A percentile compares a stretch with the other conserved stretches of the same genome.
phyloP scores from a whole-genome alignment of 495 filamentous ascomycete species.

The Acidomyces sp. region DNA sequence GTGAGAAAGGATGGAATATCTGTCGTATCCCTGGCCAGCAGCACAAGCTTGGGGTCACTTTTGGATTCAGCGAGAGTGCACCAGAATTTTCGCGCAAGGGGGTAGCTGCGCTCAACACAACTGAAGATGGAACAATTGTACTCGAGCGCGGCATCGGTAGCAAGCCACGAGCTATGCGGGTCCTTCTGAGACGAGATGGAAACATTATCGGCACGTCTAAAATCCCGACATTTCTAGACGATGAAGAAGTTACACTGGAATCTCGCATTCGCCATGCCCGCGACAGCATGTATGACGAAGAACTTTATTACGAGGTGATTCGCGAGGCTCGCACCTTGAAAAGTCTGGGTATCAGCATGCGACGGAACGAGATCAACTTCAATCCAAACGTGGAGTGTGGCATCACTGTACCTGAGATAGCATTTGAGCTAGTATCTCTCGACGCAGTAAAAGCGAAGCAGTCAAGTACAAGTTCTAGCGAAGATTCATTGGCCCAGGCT shows the following conservation, averaged over 20 bases:
- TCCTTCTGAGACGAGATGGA: slow-evolving; percentile 38
- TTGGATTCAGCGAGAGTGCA: slow-evolving; percentile 71
- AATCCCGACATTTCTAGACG: slow-evolving; percentile 28
- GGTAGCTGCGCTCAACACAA: slow-evolving; percentile 59
- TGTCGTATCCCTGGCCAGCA: slow-evolving; percentile 51
- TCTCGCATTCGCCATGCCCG: slow-evolving; percentile 65
- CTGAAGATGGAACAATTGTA: slow-evolving; percentile 57
- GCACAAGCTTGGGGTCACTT: slow-evolving; percentile 68
- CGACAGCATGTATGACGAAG: slow-evolving; percentile 79
- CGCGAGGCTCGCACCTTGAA: slow-evolving; percentile 62
- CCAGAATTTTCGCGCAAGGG: slow-evolving; percentile 65
- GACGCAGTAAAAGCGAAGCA: slow-evolving; percentile 5
- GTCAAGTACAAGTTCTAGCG: background rate
- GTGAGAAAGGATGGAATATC: slow-evolving; percentile 72
- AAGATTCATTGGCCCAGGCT: slow-evolving; percentile 13
- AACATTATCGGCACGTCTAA: slow-evolving; percentile 41
- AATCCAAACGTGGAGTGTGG: background rate
- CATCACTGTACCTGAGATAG: background rate
- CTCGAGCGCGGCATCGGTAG: slow-evolving; percentile 56
- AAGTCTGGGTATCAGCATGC: slow-evolving; percentile 48
- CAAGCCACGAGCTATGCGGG: slow-evolving; percentile 49
- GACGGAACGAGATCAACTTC: slow-evolving; percentile 41
- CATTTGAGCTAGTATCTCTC: slow-evolving; percentile 12
- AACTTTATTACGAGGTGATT: slow-evolving; percentile 83
- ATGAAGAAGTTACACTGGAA: slow-evolving; percentile 36